Evolutionary conservation across 805 yeast genomes (phyloP).

Genomic region (Geotrichum ghanense): DNA sequence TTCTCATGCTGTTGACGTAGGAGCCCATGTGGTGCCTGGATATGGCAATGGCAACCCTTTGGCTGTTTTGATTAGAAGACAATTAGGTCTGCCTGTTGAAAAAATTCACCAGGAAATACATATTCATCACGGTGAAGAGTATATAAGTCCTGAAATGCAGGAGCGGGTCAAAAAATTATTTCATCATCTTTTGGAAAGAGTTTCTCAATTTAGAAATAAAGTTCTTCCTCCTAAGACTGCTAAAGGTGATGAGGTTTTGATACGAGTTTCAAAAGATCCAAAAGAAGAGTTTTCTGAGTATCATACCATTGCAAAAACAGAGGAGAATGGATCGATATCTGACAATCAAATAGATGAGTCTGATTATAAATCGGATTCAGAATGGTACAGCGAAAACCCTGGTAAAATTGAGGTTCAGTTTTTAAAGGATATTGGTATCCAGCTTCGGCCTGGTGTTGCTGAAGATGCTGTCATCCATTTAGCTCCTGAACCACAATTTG

Average conservation of each 20-base stretch:
- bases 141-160: slow-evolving; percentile 20
- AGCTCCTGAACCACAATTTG: slow-evolving; percentile 26
- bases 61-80: slow-evolving; percentile 29
- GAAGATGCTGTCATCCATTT: slow-evolving; percentile 15
- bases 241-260: slow-evolving; percentile 27
- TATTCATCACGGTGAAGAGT: slow-evolving; percentile 24
- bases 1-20: slow-evolving; percentile 27
- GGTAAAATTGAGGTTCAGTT: slow-evolving; percentile 22
- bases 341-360: slow-evolving; percentile 12
- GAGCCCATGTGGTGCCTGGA: slow-evolving; percentile 30
- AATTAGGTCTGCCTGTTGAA: slow-evolving; percentile 29
- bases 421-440: slow-evolving; percentile 21
- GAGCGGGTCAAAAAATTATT: slow-evolving; percentile 26
- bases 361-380: slow-evolving; percentile 7
- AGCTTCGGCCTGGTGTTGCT: slow-evolving; percentile 6
- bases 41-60: slow-evolving; percentile 32
- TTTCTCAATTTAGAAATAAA: slow-evolving; percentile 25
- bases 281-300: slow-evolving; percentile 22
- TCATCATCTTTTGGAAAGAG: slow-evolving; percentile 26
- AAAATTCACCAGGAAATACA: slow-evolving; percentile 24
- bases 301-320: slow-evolving; percentile 29
- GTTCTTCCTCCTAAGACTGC: slow-evolving; percentile 24
- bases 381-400: slow-evolving; percentile 12
- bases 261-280: slow-evolving; percentile 30
- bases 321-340: slow-evolving; percentile 24